These are phyloP conservation scores for Crepidotus variabilis DNA, from an alignment of 768 basidiomycete genomes.

Conservation along the genomic window DNA sequence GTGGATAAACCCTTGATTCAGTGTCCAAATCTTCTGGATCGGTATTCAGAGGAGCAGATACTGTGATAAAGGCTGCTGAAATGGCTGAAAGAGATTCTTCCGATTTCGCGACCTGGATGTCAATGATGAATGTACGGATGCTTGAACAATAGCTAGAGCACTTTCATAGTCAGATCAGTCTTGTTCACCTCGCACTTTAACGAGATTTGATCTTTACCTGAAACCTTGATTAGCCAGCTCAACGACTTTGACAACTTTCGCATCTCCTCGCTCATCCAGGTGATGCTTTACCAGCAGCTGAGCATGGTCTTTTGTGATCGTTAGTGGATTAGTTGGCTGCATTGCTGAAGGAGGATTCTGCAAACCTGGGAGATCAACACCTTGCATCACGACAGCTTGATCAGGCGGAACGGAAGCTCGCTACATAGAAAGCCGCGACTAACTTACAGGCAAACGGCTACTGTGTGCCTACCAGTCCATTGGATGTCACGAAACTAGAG, in stretches of 20 bases:
- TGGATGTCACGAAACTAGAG: too few species aligned
- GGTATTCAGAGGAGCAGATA: conserved; percentile 1
- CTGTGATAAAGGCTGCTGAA: conserved; percentile 26
- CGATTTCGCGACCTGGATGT: conserved; percentile 1
- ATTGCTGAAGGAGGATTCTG: background rate
- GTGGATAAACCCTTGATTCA: conserved; percentile 18
- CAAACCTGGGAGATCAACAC: background rate
- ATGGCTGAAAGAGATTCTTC: conserved; percentile 14
- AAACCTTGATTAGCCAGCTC: conserved; percentile 1
- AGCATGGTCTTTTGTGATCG: conserved; percentile 3
- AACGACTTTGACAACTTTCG: background rate
- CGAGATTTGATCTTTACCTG: background rate
- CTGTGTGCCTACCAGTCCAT: too few species aligned
- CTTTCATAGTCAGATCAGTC: too few species aligned
- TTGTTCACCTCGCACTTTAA: background rate
- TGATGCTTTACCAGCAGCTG: background rate
- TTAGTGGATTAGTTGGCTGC: background rate
- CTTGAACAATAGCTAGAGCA: conserved; percentile 8
- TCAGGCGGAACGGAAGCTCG: too few species aligned
- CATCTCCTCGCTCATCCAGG: background rate
- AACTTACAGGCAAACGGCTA: too few species aligned
- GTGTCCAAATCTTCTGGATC: background rate
- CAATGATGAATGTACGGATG: conserved; percentile 11
- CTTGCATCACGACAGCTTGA: too few species aligned
- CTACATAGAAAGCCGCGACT: too few species aligned